These are phyloP conservation scores for Helicocarpus griseus DNA, from an alignment of 2,329 filamentous ascomycete genomes.

Conservation along the genomic window DNA sequence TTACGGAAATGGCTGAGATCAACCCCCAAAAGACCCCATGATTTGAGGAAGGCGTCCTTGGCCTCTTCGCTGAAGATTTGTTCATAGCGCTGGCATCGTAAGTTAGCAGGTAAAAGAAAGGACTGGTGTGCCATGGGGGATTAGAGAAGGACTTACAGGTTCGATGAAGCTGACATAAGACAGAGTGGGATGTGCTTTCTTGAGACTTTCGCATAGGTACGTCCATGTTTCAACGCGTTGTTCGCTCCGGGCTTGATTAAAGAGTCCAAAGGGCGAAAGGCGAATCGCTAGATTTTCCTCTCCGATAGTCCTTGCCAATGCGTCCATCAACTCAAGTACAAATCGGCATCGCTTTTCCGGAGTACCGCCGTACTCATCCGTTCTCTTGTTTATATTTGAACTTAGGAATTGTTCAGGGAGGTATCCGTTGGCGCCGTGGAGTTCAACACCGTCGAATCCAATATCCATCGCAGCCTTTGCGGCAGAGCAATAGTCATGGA, in stretches of 20 bases:
- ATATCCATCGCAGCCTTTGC: constrained; percentile 44
- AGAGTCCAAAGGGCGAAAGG: constrained; percentile 41
- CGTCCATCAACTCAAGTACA: constrained; percentile 44
- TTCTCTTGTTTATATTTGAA: constrained; percentile 41
- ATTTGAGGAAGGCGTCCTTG: constrained; percentile 40
- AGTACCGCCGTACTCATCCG: constrained; percentile 42
- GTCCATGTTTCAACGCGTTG: constrained; percentile 46
- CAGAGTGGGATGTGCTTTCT: constrained; percentile 33
- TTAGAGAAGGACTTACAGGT: constrained; percentile 24
- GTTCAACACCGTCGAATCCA: constrained; percentile 46
- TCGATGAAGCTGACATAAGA: constrained; percentile 49
- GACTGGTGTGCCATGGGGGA: background rate
- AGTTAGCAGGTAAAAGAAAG: background rate
- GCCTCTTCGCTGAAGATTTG: constrained; percentile 42
- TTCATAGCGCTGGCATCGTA: constrained; percentile 34
- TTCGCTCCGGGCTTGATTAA: constrained; percentile 42
- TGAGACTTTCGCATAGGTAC: constrained; percentile 41
- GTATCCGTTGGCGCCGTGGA: constrained; percentile 43
- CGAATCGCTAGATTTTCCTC: constrained; percentile 38
- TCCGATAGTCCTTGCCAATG: constrained; percentile 36
- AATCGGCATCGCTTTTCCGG: constrained; percentile 47
- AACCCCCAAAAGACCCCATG: constrained; percentile 39
- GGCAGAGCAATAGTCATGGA: constrained; percentile 36
- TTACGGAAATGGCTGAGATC: constrained; percentile 40
- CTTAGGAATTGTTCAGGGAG: constrained; percentile 45